phyloP scores from a whole-genome alignment of 2,329 filamentous ascomycete species.

The Ceratocystis lukuohia region DNA sequence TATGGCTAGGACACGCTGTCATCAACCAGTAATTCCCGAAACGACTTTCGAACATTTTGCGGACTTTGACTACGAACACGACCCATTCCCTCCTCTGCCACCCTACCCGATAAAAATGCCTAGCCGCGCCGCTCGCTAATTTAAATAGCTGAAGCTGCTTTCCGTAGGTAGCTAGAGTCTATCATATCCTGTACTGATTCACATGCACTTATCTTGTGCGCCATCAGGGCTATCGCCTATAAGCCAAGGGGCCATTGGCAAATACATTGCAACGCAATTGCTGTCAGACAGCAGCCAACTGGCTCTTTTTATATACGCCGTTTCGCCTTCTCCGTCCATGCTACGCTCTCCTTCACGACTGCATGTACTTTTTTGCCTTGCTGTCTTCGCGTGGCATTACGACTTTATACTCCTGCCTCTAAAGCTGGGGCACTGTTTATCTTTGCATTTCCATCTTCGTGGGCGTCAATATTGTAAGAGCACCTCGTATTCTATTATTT shows the following conservation, averaged over 20 bases:
- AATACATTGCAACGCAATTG: no score
- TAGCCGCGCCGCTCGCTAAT: neutral
- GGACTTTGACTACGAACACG: slow-evolving; percentile 17
- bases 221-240: no score
- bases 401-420: neutral
- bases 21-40: slow-evolving; percentile 2
- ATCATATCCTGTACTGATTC: neutral
- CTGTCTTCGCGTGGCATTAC: neutral
- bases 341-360: slow-evolving; percentile 3
- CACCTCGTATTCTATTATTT: neutral
- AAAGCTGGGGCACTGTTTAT: neutral
- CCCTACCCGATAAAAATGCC: neutral
- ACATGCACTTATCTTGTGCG: no score
- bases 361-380: neutral
- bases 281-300: neutral
- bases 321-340: slow-evolving; percentile 5
- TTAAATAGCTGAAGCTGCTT: neutral
- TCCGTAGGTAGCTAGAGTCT: neutral
- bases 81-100: slow-evolving; percentile 4
- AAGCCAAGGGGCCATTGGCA: no score
- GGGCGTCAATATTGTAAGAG: neutral
- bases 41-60: slow-evolving; percentile 13
- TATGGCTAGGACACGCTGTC: neutral
- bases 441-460: neutral
- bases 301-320: neutral